Conservation (phyloP, 2,329 filamentous ascomycete species). For the Arthrocladium fulminans region DNA sequence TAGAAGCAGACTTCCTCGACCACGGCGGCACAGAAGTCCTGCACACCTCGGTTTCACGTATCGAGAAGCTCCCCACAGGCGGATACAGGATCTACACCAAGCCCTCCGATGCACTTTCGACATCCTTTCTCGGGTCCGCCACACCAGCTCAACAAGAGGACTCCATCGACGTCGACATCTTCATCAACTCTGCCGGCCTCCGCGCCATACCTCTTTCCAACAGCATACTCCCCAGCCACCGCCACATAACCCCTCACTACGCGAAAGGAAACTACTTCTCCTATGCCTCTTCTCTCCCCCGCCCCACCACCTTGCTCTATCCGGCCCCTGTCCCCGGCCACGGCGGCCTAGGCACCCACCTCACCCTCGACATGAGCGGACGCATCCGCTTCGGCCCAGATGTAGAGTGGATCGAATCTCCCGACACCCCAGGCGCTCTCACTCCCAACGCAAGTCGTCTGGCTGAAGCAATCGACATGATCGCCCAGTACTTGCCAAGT, state of each 20-base stretch:
- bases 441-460: constrained; percentile 56
- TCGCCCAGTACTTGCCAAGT: constrained; percentile 66
- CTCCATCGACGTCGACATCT: constrained; percentile 61
- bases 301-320: constrained; percentile 68
- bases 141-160: constrained; percentile 27
- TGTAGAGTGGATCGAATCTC: constrained; percentile 79
- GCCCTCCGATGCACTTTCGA: constrained; percentile 20
- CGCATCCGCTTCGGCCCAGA: constrained; percentile 88
- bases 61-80: constrained; percentile 48
- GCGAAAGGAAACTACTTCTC: constrained; percentile 96
- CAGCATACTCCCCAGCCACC: constrained; percentile 57
- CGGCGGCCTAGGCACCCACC: constrained; percentile 84
- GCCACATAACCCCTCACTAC: constrained; percentile 59
- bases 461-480: constrained; percentile 60
- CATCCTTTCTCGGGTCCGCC: background rate
- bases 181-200: constrained; percentile 82
- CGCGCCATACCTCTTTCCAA: constrained; percentile 70
- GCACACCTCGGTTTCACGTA: constrained; percentile 53
- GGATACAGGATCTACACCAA: constrained; percentile 63
- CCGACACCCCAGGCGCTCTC: constrained; percentile 56
- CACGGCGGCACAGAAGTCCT: constrained; percentile 66
- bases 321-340: constrained; percentile 74
- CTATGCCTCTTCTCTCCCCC: constrained; percentile 59
- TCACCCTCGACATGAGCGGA: constrained; percentile 81
- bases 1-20: constrained; percentile 70